Evolutionary conservation across 768 basidiomycete genomes (phyloP).

Genomic region (Boletus fagicola): DNA sequence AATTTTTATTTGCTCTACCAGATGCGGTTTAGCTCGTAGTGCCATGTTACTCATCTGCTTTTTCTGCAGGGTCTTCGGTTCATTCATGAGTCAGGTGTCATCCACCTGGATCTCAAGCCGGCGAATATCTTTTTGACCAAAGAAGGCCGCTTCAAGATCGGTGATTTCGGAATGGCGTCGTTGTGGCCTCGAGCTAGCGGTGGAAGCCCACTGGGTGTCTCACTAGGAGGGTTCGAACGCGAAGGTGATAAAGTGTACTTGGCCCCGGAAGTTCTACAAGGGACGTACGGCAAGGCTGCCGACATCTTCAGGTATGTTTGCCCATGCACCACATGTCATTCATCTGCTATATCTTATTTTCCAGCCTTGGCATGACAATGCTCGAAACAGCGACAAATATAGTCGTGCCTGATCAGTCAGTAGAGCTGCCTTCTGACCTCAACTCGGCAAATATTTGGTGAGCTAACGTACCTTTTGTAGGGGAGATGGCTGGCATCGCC

Average conservation of each 20-base stretch:
- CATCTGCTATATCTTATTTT: slow-evolving; percentile 18
- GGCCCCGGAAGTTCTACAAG: slow-evolving; percentile 93
- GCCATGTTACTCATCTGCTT: slow-evolving; percentile 25
- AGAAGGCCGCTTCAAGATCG: slow-evolving; percentile 90
- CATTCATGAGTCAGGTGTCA: slow-evolving; percentile 83
- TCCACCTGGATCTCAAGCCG: slow-evolving; percentile 97
- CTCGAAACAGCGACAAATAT: slow-evolving; percentile 96
- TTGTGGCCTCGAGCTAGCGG: slow-evolving; percentile 68
- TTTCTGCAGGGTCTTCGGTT: slow-evolving; percentile 71
- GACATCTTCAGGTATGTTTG: slow-evolving; percentile 90
- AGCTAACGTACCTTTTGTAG: slow-evolving; percentile 41
- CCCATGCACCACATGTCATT: background rate
- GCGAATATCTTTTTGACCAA: slow-evolving; percentile 92
- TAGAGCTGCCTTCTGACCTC: slow-evolving; percentile 21
- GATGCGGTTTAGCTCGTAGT: slow-evolving; percentile 27
- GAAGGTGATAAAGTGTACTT: slow-evolving; percentile 98
- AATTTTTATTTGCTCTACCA: slow-evolving; percentile 2
- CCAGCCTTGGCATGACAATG: slow-evolving; percentile 91
- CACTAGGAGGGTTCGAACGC: slow-evolving; percentile 69
- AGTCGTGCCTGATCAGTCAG: slow-evolving; percentile 94
- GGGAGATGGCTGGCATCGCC: slow-evolving; percentile 91
- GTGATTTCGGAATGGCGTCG: slow-evolving; percentile 99
- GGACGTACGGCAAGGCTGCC: slow-evolving; percentile 87
- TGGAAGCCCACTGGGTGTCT: slow-evolving; percentile 36
- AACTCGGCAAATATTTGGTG: slow-evolving; percentile 6